Conservation (phyloP, 306 rosid genomes). For the Fragaria ananassa region DNA sequence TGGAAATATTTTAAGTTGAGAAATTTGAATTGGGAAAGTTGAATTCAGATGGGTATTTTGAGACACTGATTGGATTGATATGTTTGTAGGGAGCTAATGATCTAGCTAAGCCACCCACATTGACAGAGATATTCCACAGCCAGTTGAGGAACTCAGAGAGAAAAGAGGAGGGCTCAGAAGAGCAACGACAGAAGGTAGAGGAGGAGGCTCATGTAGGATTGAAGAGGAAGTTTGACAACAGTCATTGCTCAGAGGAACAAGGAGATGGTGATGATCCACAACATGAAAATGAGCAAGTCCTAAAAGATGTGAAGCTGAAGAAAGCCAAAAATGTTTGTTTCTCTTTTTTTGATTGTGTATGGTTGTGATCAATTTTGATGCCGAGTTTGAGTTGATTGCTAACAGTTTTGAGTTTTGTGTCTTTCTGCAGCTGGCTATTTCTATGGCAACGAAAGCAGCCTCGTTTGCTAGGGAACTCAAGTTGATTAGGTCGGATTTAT, state of each 20-base stretch:
- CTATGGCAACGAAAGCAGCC: conserved; percentile 89
- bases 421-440: conserved; percentile 58
- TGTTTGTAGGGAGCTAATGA: conserved; percentile 67
- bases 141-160: conserved; percentile 36
- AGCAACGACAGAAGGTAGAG: conserved; percentile 25
- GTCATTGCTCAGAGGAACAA: conserved; percentile 47
- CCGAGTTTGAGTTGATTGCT: conserved; percentile 6
- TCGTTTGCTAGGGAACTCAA: conserved; percentile 77
- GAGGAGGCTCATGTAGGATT: conserved; percentile 49
- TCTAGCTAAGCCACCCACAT: conserved; percentile 73
- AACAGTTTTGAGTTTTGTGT: conserved; percentile 8
- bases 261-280: conserved; percentile 34
- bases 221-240: conserved; percentile 63
- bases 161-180: conserved; percentile 37
- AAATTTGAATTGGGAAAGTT: neutral
- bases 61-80: neutral
- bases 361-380: neutral
- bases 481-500: conserved; percentile 60
- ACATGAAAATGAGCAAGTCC: conserved; percentile 31
- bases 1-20: neutral
- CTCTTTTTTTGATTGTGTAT: neutral
- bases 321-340: conserved; percentile 76
- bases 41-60: conserved; percentile 1
- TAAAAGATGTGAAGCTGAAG: conserved; percentile 51
- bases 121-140: conserved; percentile 67